These are phyloP conservation scores for Crotalaria pallida DNA, from an alignment of 306 rosid species.

Conservation along the genomic window DNA sequence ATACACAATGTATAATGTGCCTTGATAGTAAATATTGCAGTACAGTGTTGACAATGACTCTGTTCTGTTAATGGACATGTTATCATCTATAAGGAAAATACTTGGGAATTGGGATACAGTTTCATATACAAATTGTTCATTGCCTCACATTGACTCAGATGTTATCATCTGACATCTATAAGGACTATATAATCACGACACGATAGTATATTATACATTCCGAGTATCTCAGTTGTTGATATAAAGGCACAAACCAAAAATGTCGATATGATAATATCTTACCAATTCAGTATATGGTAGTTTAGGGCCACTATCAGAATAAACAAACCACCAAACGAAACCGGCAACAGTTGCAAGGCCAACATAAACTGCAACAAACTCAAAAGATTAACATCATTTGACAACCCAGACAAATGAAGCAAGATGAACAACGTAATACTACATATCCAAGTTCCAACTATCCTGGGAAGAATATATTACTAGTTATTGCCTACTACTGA, in stretches of 20 bases:
- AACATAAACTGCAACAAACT: conserved; percentile 85
- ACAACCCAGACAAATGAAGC: conserved; percentile 12
- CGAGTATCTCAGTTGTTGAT: not conserved
- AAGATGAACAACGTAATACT: conserved; percentile 8
- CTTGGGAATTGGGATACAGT: too few relatives aligned
- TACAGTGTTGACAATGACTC: not conserved
- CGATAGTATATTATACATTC: not conserved
- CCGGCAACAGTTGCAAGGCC: conserved; percentile 95
- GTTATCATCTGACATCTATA: conserved; percentile 13
- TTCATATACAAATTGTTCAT: not conserved
- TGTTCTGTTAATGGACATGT: not conserved
- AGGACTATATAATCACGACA: conserved; percentile 1
- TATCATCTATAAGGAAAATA: too few relatives aligned
- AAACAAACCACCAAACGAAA: conserved; percentile 97
- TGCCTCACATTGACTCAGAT: not conserved
- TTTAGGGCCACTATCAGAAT: conserved; percentile 83
- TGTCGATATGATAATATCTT: conserved; percentile 33
- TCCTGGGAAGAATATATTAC: conserved; percentile 11
- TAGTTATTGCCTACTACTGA: not conserved
- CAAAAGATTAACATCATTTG: conserved; percentile 10
- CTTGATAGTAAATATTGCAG: not conserved
- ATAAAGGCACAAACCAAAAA: conserved; percentile 7
- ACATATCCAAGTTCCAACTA: conserved; percentile 9
- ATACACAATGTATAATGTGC: not conserved
- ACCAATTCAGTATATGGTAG: conserved; percentile 83